Evolutionary conservation across 176 grass and related monocot species (phyloP).

Genomic region (Lolium perenne): DNA sequence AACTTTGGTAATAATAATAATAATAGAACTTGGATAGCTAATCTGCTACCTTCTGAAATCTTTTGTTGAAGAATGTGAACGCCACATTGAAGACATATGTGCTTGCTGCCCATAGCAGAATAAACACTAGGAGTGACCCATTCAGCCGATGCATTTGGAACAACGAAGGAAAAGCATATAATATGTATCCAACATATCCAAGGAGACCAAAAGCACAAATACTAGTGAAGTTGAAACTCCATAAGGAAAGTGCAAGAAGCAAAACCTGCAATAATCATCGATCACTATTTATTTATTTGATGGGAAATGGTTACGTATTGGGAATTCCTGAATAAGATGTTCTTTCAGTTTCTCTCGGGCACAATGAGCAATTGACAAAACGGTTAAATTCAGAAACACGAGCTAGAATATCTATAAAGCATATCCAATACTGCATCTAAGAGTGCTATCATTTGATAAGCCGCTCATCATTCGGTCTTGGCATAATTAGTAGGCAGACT

Average conservation of each 20-base stretch:
- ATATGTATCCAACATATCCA: slow-evolving; percentile 96
- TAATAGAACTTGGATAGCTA: slow-evolving; percentile 35
- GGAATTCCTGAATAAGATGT: not conserved
- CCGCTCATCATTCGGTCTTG: not conserved
- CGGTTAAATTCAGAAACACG: slow-evolving; percentile 3
- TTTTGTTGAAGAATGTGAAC: slow-evolving; percentile 97
- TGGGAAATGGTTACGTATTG: slow-evolving; percentile 3
- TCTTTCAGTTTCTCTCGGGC: not conserved
- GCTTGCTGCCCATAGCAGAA: slow-evolving; percentile 92
- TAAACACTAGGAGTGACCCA: slow-evolving; percentile 90
- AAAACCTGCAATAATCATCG: slow-evolving; percentile 71
- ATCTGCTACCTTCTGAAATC: slow-evolving; percentile 81
- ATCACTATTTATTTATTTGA: slow-evolving; percentile 8
- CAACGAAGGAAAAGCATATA: slow-evolving; percentile 94
- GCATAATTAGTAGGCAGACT: not conserved
- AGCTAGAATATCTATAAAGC: slow-evolving; percentile 18
- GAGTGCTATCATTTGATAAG: not conserved
- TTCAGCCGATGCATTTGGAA: slow-evolving; percentile 95
- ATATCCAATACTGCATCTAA: not conserved
- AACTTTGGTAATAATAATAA: slow-evolving; percentile 23
- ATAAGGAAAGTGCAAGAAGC: slow-evolving; percentile 88
- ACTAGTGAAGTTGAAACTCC: slow-evolving; percentile 93
- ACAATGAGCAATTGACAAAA: not conserved
- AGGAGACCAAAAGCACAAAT: slow-evolving; percentile 97
- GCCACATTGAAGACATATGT: slow-evolving; percentile 98